Conservation (phyloP, 768 basidiomycete genomes). For the Pleurotus eryngii region DNA sequence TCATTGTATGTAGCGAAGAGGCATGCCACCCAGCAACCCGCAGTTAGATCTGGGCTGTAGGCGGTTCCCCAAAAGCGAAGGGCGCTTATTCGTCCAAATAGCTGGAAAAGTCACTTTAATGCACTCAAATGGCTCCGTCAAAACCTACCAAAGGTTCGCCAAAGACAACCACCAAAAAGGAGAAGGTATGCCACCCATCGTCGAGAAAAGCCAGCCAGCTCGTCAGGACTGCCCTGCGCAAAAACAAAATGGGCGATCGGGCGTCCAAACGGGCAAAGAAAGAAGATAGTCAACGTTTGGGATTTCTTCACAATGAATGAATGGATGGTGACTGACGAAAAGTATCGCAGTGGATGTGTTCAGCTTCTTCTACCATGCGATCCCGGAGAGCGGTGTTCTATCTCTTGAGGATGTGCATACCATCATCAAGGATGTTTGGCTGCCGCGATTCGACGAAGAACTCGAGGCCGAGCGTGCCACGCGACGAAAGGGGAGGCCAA, state of each 20-base stretch:
- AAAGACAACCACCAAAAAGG: conserved; percentile 46
- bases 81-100: too few relatives aligned
- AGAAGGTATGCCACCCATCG: conserved; percentile 79
- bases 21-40: too few relatives aligned
- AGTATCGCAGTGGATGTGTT: conserved; percentile 57
- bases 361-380: conserved; percentile 71
- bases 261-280: conserved; percentile 56
- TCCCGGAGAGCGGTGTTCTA: conserved; percentile 56
- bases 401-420: conserved; percentile 64
- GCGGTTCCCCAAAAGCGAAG: too few relatives aligned
- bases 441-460: conserved; percentile 66
- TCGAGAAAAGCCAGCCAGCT: conserved; percentile 83
- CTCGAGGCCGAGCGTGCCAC: conserved; percentile 56
- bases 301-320: conserved; percentile 10
- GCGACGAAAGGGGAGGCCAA: conserved; percentile 73
- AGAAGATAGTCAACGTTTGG: conserved; percentile 47
- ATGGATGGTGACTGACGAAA: conserved; percentile 2
- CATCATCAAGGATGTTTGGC: conserved; percentile 65
- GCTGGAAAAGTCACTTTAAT: too few relatives aligned
- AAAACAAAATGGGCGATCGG: conserved; percentile 59
- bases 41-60: too few relatives aligned
- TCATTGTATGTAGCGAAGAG: neutral
- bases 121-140: conserved; percentile 33
- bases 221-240: conserved; percentile 62
- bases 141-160: conserved; percentile 30